A percentile compares a stretch with the other conserved stretches of the same genome.
Evolutionary conservation across 2,329 filamentous ascomycete genomes (phyloP).

Genomic region (Pyricularia pennisetigena): DNA sequence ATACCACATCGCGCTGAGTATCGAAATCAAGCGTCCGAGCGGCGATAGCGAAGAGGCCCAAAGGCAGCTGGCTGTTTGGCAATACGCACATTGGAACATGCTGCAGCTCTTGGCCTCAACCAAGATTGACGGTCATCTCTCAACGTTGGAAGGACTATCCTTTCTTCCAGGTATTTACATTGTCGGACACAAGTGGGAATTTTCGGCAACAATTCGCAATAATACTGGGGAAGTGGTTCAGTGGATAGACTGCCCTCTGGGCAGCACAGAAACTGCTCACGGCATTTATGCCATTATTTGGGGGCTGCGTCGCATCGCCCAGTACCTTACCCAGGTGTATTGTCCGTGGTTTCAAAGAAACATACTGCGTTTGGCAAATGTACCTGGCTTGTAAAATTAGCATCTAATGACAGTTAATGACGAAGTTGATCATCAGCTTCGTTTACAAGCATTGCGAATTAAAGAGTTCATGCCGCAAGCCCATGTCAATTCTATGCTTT

Average conservation of each 20-base stretch:
- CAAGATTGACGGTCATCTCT: background rate
- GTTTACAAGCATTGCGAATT: too few species aligned
- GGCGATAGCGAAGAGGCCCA: background rate
- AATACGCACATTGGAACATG: conserved; percentile 1
- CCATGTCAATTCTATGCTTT: too few species aligned
- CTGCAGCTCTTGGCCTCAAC: background rate
- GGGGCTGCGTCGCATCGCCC: too few species aligned
- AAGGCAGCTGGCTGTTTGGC: conserved; percentile 1
- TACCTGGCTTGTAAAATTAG: too few species aligned
- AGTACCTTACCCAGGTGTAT: background rate
- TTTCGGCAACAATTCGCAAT: background rate
- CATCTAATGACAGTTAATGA: too few species aligned
- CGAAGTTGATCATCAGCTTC: too few species aligned
- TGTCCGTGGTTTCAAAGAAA: background rate
- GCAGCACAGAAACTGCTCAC: too few species aligned
- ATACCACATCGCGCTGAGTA: background rate
- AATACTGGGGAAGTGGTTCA: background rate
- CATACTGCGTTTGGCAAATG: background rate
- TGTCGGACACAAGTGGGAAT: background rate
- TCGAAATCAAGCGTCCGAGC: background rate
- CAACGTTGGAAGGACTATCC: background rate
- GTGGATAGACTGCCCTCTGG: background rate
- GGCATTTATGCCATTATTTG: too few species aligned
- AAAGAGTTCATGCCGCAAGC: too few species aligned
- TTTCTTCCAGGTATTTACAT: conserved; percentile 1